Conservation (phyloP, 208 protist genomes). For the Leishmania turanica region DNA sequence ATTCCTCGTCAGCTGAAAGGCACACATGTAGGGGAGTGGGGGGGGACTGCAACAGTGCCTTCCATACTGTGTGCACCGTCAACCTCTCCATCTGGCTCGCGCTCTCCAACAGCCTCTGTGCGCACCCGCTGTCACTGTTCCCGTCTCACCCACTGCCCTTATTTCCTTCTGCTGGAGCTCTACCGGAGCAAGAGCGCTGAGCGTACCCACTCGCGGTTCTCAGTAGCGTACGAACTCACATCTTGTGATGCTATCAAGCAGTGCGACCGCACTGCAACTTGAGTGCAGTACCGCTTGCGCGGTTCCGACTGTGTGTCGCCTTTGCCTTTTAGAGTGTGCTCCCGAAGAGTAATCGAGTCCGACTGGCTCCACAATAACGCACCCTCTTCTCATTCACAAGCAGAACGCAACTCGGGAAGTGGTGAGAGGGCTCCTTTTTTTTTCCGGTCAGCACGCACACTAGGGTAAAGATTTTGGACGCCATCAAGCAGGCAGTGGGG, state of each 20-base stretch:
- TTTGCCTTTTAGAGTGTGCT: not conserved
- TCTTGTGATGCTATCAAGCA: not conserved
- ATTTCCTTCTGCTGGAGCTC: not conserved
- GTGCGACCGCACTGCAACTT: not conserved
- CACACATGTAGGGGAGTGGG: not conserved
- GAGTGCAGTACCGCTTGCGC: not conserved
- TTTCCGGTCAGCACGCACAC: not conserved
- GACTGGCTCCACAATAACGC: not conserved
- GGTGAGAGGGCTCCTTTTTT: not conserved
- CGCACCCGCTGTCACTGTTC: not conserved
- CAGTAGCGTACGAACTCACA: not conserved
- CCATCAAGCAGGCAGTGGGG: conserved; percentile 63
- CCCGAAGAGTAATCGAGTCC: not conserved
- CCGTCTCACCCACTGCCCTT: not conserved
- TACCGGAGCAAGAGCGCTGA: not conserved
- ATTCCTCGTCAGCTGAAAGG: not conserved
- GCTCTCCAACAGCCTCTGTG: not conserved
- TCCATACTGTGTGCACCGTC: not conserved
- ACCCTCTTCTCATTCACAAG: not conserved
- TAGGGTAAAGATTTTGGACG: conserved; percentile 85
- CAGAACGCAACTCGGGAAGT: not conserved
- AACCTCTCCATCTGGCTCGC: not conserved
- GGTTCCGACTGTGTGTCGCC: not conserved
- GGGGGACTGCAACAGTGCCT: not conserved
- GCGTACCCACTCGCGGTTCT: not conserved